Evolutionary conservation across 345 rosid species (phyloP).

Genomic region (Citropsis articulata): DNA sequence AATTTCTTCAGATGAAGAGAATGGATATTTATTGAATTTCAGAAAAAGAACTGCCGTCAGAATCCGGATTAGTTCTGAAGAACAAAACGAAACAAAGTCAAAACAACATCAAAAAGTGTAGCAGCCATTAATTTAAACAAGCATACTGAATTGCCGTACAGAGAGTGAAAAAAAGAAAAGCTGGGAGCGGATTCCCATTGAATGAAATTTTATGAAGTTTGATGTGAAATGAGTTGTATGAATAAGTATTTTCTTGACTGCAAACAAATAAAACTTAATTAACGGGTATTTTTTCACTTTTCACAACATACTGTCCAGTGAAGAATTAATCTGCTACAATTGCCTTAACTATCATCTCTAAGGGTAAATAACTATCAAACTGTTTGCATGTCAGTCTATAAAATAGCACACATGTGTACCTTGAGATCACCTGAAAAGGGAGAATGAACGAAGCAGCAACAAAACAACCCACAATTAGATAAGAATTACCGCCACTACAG

Average conservation of each 20-base stretch:
- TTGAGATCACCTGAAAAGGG: conserved; percentile 64
- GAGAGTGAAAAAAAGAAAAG: neutral
- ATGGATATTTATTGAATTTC: neutral
- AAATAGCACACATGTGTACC: conserved; percentile 43
- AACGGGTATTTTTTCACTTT: neutral
- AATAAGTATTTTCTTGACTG: neutral
- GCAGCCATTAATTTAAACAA: neutral
- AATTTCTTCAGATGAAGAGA: neutral
- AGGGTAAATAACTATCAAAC: conserved; percentile 1
- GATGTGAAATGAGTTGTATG: neutral
- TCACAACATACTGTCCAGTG: neutral
- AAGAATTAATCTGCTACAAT: neutral
- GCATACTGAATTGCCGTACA: neutral
- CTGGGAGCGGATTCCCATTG: neutral
- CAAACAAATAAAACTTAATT: neutral
- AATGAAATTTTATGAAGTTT: neutral
- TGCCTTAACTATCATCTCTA: neutral
- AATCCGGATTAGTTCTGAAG: neutral
- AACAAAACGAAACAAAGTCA: neutral
- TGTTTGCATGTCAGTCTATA: conserved; percentile 9
- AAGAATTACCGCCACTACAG: conserved; percentile 34
- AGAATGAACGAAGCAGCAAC: conserved; percentile 41
- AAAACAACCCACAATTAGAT: conserved; percentile 44
- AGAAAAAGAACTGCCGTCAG: neutral
- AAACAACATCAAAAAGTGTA: neutral